These are phyloP conservation scores for Aspergillus fumigatiaffinis DNA, from an alignment of 2,329 filamentous ascomycete species.

Conservation along the genomic window DNA sequence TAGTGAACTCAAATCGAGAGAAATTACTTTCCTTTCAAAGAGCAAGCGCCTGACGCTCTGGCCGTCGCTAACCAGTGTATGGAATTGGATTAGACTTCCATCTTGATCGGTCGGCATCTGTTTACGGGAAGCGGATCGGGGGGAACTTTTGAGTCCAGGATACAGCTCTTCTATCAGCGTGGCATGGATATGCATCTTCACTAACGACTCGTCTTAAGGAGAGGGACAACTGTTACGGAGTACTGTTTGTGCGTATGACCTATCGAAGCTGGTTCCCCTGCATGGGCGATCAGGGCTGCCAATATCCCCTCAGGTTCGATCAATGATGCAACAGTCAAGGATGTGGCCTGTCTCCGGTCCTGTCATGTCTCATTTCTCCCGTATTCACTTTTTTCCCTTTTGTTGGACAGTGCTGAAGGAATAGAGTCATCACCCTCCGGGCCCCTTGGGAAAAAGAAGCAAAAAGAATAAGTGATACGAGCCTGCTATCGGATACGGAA, in stretches of 20 bases:
- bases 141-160: neutral
- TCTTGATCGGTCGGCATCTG: neutral
- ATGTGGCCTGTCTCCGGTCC: neutral
- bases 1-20: neutral
- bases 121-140: neutral
- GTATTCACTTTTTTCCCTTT: constrained; percentile 1
- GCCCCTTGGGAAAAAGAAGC: neutral
- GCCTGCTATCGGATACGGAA: neutral
- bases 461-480: neutral
- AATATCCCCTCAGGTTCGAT: neutral
- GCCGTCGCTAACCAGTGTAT: neutral
- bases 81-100: neutral
- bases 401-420: neutral
- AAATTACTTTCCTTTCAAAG: neutral
- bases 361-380: constrained; percentile 4
- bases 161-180: neutral
- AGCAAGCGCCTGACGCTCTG: neutral
- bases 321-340: neutral
- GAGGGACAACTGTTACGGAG: neutral
- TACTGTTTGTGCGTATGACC: neutral
- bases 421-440: neutral
- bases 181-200: neutral
- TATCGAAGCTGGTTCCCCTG: neutral
- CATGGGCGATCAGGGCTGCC: neutral
- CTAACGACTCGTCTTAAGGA: neutral